phyloP scores from a whole-genome alignment of 1,139 yeast genomes.

The Candida freyschussii region DNA sequence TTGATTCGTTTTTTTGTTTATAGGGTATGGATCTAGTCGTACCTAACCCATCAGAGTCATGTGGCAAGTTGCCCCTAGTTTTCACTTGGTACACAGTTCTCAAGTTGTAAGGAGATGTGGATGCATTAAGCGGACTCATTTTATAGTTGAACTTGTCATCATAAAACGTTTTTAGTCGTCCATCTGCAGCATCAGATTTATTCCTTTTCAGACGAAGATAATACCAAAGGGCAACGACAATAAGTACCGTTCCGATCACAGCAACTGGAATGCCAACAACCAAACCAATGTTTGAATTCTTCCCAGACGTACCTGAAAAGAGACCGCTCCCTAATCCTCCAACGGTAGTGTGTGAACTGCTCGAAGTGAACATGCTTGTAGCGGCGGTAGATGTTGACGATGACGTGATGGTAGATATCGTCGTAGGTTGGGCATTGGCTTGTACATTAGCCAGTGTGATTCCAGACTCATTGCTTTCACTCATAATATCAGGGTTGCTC shows the following conservation, averaged over 20 bases:
- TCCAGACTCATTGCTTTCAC: constrained; percentile 1
- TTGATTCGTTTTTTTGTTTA: constrained; percentile 11
- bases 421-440: constrained; percentile 7
- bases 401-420: constrained; percentile 16
- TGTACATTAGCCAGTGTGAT: constrained; percentile 13
- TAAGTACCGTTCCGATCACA: constrained; percentile 14
- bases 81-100: constrained; percentile 16
- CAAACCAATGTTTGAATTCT: constrained; percentile 16
- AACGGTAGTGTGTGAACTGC: constrained; percentile 1
- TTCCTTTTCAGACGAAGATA: constrained; percentile 12
- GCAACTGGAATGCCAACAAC: constrained; percentile 25
- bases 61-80: too few species aligned
- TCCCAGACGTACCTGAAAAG: constrained; percentile 1
- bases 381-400: constrained; percentile 8
- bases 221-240: constrained; percentile 14
- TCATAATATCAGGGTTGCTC: neutral
- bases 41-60: too few species aligned
- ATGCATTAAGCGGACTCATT: constrained; percentile 8
- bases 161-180: constrained; percentile 13
- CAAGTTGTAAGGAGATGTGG: constrained; percentile 12
- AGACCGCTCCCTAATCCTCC: constrained; percentile 1
- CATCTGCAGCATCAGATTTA: constrained; percentile 7
- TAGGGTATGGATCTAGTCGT: too few species aligned
- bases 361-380: constrained; percentile 1
- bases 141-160: constrained; percentile 24